Evolutionary conservation across 2,329 filamentous ascomycete genomes (phyloP).

Genomic region (Nothopassalora personata): DNA sequence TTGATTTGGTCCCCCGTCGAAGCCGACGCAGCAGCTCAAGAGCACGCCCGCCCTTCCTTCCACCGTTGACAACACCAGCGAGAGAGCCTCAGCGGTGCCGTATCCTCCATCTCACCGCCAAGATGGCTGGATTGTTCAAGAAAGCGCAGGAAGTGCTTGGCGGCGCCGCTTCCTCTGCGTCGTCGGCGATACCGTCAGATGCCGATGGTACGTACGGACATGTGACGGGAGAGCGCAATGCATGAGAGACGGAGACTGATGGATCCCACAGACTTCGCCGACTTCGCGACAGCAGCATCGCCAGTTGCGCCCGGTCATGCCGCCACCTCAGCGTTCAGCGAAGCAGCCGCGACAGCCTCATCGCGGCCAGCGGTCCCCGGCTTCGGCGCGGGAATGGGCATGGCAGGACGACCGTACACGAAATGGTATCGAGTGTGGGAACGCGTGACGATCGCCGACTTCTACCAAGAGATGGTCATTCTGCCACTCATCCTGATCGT

Average conservation of each 20-base stretch:
- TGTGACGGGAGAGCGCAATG: background rate
- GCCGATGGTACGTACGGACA: constrained; percentile 15
- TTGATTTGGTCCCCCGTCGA: background rate
- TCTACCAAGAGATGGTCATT: constrained; percentile 80
- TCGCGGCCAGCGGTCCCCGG: constrained; percentile 15
- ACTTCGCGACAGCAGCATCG: constrained; percentile 76
- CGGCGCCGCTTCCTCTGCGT: constrained; percentile 55
- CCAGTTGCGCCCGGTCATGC: constrained; percentile 52
- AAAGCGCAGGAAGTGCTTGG: constrained; percentile 66
- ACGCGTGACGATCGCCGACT: constrained; percentile 76
- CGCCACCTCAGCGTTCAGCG: constrained; percentile 45
- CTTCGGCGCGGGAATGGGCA: constrained; percentile 40
- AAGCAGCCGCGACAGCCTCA: constrained; percentile 35
- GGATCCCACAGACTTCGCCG: constrained; percentile 75
- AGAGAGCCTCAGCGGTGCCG: background rate
- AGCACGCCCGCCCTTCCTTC: background rate
- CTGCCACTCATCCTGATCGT: constrained; percentile 69
- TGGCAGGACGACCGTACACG: constrained; percentile 63
- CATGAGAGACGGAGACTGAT: background rate
- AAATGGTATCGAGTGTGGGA: constrained; percentile 98
- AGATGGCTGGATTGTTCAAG: constrained; percentile 56
- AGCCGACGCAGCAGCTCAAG: background rate
- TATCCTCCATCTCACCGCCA: background rate
- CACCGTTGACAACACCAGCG: background rate
- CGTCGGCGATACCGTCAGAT: constrained; percentile 34